Evolutionary conservation across 1,284 basidiomycete species (phyloP).

Genomic region (Tilletia indica): DNA sequence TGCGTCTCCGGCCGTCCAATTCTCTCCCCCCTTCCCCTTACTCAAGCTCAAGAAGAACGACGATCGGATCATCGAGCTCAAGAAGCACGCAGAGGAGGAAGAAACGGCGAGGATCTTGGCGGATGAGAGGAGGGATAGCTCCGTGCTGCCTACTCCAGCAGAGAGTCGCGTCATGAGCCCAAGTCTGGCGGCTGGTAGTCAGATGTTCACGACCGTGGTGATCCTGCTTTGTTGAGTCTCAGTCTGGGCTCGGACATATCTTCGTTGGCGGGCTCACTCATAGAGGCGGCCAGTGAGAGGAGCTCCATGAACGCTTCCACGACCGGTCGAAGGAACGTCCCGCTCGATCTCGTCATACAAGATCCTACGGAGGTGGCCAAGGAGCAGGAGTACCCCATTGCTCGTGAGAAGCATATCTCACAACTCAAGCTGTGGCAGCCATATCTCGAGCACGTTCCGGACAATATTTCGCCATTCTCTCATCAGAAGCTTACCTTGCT

Average conservation of each 20-base stretch:
- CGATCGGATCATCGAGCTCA: constrained; percentile 5
- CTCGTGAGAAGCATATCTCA: constrained; percentile 77
- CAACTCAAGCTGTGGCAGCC: constrained; percentile 86
- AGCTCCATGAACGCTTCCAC: background rate
- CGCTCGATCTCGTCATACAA: constrained; percentile 19
- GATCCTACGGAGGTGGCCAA: constrained; percentile 46
- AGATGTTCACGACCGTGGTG: constrained; percentile 1
- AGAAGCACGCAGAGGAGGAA: constrained; percentile 16
- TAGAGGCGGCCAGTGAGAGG: background rate
- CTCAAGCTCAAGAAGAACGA: constrained; percentile 71
- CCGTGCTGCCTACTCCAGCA: background rate
- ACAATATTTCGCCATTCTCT: constrained; percentile 75
- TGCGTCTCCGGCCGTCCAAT: constrained; percentile 81
- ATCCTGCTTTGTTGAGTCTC: constrained; percentile 5
- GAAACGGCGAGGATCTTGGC: constrained; percentile 17
- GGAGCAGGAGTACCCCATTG: constrained; percentile 69
- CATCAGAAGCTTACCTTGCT: constrained; percentile 82
- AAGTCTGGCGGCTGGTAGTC: background rate
- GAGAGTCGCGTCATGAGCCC: constrained; percentile 13
- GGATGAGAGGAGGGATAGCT: constrained; percentile 12
- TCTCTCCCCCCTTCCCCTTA: constrained; percentile 83
- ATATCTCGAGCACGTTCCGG: constrained; percentile 68
- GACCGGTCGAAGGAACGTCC: background rate
- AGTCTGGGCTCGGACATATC: constrained; percentile 6
- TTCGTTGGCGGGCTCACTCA: background rate